These are phyloP conservation scores for Setaria viridis DNA, from an alignment of 202 grass and related monocot genomes.

Conservation along the genomic window DNA sequence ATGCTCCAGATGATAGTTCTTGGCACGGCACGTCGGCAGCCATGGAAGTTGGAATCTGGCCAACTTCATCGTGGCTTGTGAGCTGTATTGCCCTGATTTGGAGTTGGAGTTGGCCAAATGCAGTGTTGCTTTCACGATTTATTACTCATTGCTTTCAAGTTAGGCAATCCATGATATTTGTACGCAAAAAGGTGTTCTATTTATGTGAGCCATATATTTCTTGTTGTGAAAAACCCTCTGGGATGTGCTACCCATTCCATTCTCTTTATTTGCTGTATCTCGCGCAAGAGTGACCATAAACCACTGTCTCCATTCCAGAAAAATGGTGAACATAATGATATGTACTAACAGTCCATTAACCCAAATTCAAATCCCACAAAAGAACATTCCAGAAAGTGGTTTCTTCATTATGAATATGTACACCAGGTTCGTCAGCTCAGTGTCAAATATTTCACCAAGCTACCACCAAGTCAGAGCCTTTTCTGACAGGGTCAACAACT, in stretches of 20 bases:
- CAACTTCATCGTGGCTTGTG: not conserved
- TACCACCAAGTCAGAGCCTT: conserved; percentile 12
- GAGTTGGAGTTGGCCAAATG: not conserved
- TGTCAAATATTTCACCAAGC: not conserved
- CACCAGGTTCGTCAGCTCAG: not conserved
- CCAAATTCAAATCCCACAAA: too few species aligned
- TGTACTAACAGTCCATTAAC: not conserved
- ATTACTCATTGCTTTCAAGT: not conserved
- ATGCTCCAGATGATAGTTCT: not conserved
- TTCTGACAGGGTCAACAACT: conserved; percentile 19
- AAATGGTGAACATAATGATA: not conserved
- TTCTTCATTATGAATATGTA: conserved; percentile 27
- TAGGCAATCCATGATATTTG: conserved; percentile 37
- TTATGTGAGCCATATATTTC: conserved; percentile 54
- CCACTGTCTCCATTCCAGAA: not conserved
- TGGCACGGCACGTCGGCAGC: not conserved
- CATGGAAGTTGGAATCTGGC: not conserved
- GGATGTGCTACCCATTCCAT: not conserved
- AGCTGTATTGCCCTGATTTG: not conserved
- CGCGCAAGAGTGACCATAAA: too few species aligned
- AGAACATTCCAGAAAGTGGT: not conserved
- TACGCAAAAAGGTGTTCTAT: conserved; percentile 59
- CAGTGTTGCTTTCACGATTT: conserved; percentile 35
- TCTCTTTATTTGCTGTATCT: not conserved
- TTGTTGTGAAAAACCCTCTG: not conserved